Evolutionary conservation across 139 green algal genomes (phyloP).

Genomic region (Limnomonas spitsbergensis): DNA sequence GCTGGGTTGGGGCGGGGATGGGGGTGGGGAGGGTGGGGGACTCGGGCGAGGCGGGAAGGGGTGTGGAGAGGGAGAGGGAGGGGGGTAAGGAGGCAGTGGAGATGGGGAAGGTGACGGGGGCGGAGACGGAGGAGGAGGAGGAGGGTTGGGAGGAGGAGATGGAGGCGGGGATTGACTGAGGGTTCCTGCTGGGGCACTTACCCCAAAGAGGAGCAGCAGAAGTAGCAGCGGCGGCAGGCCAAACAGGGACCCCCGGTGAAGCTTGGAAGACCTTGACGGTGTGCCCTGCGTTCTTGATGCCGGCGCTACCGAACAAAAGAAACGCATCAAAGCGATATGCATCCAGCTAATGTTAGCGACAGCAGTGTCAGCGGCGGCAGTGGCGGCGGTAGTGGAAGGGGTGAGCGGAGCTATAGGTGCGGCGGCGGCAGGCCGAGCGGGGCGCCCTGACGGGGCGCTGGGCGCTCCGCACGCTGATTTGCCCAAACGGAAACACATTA

Average conservation of each 20-base stretch:
- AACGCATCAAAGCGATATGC: constrained; percentile 15
- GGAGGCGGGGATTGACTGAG: not conserved
- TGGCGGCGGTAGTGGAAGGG: too few relatives aligned
- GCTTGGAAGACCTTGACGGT: not conserved
- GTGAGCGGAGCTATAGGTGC: too few relatives aligned
- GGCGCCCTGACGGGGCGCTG: too few relatives aligned
- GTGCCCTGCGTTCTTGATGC: not conserved
- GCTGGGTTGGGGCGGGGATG: not conserved
- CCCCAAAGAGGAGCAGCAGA: not conserved
- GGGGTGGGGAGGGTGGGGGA: not conserved
- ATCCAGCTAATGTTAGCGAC: not conserved
- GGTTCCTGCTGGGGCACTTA: too few relatives aligned
- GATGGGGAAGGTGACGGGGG: not conserved
- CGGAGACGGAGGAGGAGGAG: not conserved
- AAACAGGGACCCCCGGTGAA: not conserved
- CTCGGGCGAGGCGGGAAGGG: not conserved
- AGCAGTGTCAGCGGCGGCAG: too few relatives aligned
- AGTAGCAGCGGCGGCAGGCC: not conserved
- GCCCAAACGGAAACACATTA: too few relatives aligned
- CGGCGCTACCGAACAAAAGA: not conserved
- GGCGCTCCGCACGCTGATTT: too few relatives aligned
- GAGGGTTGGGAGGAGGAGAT: not conserved
- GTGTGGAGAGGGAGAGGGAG: not conserved
- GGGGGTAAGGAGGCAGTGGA: not conserved
- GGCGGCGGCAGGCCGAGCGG: too few relatives aligned